Evolutionary conservation across 768 basidiomycete genomes (phyloP).

Genomic region (Pleurotus salmoneostramineus): DNA sequence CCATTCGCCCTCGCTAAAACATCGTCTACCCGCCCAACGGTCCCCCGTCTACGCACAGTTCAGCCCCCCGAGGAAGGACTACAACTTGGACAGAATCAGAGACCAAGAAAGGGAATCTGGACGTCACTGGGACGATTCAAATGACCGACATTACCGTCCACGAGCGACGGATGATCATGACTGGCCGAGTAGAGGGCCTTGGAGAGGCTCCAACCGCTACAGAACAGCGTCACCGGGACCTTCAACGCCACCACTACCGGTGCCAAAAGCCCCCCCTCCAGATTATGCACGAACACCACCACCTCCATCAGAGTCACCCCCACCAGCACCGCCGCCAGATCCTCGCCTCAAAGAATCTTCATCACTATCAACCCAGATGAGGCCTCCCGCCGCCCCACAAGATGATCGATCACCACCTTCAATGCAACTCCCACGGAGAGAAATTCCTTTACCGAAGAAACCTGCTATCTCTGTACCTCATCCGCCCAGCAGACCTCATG

Average conservation of each 20-base stretch:
- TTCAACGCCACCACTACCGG: conserved; percentile 15
- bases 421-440: conserved; percentile 21
- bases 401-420: conserved; percentile 42
- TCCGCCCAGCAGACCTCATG: conserved; percentile 36
- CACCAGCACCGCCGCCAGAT: conserved; percentile 33
- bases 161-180: conserved; percentile 10
- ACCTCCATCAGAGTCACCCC: conserved; percentile 21
- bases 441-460: conserved; percentile 18
- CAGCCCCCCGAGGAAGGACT: conserved; percentile 34
- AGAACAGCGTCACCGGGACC: conserved; percentile 17
- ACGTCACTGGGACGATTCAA: conserved; percentile 12
- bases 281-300: conserved; percentile 14
- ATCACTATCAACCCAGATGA: conserved; percentile 36
- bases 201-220: conserved; percentile 14
- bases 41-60: conserved; percentile 26
- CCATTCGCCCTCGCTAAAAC: conserved; percentile 34
- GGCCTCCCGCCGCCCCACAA: conserved; percentile 43
- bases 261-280: conserved; percentile 12
- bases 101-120: conserved; percentile 25
- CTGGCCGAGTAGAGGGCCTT: conserved; percentile 15
- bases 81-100: conserved; percentile 26
- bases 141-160: conserved; percentile 17
- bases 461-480: conserved; percentile 23
- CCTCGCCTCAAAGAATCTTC: conserved; percentile 25
- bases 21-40: conserved; percentile 35